Conservation (phyloP, 345 rosid species). For the Dipteronia sinensis region DNA sequence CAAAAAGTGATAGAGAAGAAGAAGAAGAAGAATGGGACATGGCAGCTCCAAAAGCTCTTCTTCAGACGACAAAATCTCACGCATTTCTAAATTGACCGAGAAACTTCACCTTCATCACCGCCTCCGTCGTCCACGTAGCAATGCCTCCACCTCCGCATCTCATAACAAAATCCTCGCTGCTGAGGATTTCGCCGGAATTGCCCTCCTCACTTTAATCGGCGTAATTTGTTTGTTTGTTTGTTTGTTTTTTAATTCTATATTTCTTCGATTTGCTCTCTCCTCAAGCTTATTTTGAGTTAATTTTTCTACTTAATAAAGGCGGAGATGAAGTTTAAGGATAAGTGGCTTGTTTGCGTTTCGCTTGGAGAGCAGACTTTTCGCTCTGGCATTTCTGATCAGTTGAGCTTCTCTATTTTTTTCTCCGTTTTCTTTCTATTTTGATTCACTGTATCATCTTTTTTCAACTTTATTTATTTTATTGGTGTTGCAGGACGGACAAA, state of each 20-base stretch:
- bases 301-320: slow-evolving; percentile 41
- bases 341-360: slow-evolving; percentile 87
- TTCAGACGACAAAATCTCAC: slow-evolving; percentile 20
- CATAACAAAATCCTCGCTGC: slow-evolving; percentile 37
- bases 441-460: not conserved
- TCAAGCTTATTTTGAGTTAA: no score
- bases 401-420: slow-evolving; percentile 16
- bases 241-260: not conserved
- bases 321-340: slow-evolving; percentile 80
- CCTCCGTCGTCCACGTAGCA: slow-evolving; percentile 31
- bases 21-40: slow-evolving; percentile 30
- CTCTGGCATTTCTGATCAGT: slow-evolving; percentile 72
- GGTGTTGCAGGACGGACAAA: slow-evolving; percentile 70
- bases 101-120: slow-evolving; percentile 48
- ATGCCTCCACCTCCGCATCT: slow-evolving; percentile 25
- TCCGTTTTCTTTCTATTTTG: not conserved
- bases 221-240: slow-evolving; percentile 29
- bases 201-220: slow-evolving; percentile 68
- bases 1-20: not conserved
- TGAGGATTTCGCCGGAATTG: slow-evolving; percentile 86
- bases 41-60: slow-evolving; percentile 28
- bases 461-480: slow-evolving; percentile 19
- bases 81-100: slow-evolving; percentile 42
- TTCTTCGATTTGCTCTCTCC: not conserved
- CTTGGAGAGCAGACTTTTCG: slow-evolving; percentile 92